A percentile compares a stretch with the other conserved stretches of the same genome.
Evolutionary conservation across 768 basidiomycete species (phyloP).

Genomic region (Cystoderma amianthinum): DNA sequence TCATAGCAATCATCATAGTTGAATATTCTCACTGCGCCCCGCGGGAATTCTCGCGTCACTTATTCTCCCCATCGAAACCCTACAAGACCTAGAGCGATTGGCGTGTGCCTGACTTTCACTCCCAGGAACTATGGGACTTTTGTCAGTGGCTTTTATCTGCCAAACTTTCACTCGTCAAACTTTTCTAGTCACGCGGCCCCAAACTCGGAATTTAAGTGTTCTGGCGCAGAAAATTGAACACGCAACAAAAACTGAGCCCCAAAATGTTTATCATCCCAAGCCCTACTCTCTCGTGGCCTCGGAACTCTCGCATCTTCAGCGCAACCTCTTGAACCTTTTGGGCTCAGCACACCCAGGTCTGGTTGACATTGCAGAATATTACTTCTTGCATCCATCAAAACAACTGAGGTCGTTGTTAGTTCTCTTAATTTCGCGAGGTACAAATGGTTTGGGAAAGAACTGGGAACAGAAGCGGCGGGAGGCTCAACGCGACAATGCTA

Average conservation of each 20-base stretch:
- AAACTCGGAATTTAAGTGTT: slow-evolving; percentile 27
- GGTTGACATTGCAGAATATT: slow-evolving; percentile 84
- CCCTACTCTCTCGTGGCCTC: slow-evolving; percentile 65
- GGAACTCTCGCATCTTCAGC: slow-evolving; percentile 67
- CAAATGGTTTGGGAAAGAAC: slow-evolving; percentile 75
- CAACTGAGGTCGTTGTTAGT: slow-evolving; percentile 88
- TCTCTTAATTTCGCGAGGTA: slow-evolving; percentile 85
- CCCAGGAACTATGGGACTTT: background rate
- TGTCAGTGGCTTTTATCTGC: background rate
- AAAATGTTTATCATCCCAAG: slow-evolving; percentile 32
- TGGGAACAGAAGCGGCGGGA: slow-evolving; percentile 59
- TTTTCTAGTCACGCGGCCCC: slow-evolving; percentile 16
- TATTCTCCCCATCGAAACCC: too few relatives aligned
- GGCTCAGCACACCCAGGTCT: slow-evolving; percentile 88
- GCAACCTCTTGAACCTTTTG: slow-evolving; percentile 68
- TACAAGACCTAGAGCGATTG: too few relatives aligned
- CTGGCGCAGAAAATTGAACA: slow-evolving; percentile 35
- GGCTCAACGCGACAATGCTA: slow-evolving; percentile 48
- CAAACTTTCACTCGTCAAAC: background rate
- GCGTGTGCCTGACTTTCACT: too few relatives aligned
- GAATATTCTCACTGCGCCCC: slow-evolving; percentile 1
- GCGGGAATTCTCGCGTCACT: slow-evolving; percentile 17
- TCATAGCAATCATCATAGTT: slow-evolving; percentile 13
- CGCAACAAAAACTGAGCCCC: slow-evolving; percentile 16
- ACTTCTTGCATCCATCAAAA: slow-evolving; percentile 85